Conservation (phyloP, 331 rosid species). For the Stylosanthes scabra region DNA sequence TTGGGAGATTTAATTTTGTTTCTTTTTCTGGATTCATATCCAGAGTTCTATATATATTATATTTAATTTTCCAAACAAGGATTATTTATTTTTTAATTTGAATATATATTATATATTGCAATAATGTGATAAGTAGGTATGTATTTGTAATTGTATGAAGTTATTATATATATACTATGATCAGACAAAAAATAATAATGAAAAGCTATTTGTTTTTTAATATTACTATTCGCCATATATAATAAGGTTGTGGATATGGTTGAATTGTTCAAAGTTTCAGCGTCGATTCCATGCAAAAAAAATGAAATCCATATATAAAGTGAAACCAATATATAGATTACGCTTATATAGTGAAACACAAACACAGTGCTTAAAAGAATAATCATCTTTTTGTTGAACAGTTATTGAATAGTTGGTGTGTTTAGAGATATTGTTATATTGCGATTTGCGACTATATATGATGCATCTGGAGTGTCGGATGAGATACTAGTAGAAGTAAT, state of each 20-base stretch:
- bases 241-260: constrained; percentile 32
- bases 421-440: too few relatives aligned
- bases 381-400: not conserved
- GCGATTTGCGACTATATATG: too few relatives aligned
- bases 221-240: not conserved
- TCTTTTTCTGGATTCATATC: constrained; percentile 38
- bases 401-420: too few relatives aligned
- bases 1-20: too few relatives aligned
- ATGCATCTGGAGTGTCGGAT: too few relatives aligned
- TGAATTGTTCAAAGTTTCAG: constrained; percentile 26
- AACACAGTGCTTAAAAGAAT: constrained; percentile 14
- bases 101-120: too few relatives aligned
- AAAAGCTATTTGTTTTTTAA: constrained; percentile 28
- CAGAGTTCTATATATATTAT: constrained; percentile 21
- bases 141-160: too few relatives aligned
- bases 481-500: too few relatives aligned
- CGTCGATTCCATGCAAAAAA: constrained; percentile 27
- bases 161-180: not conserved
- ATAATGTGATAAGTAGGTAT: too few relatives aligned
- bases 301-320: constrained; percentile 15
- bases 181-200: not conserved
- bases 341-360: constrained; percentile 7
- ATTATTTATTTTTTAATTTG: too few relatives aligned
- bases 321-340: constrained; percentile 10
- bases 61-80: too few relatives aligned